These are phyloP conservation scores for Phialophora verrucosa DNA, from an alignment of 2,329 filamentous ascomycete genomes.

Conservation along the genomic window DNA sequence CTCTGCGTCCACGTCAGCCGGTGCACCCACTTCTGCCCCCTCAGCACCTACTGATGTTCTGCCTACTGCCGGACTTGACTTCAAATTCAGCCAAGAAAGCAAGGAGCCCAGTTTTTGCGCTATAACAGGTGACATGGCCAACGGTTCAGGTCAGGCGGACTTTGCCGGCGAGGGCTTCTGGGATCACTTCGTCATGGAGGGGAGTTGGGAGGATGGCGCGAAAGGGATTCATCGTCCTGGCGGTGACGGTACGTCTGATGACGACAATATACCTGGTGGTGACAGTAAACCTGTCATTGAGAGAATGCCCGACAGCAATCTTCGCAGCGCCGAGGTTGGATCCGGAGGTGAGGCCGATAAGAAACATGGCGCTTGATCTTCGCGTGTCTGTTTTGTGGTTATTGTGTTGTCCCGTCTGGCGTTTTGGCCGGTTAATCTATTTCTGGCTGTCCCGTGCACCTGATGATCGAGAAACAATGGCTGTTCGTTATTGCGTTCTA, in stretches of 20 bases:
- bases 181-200: conserved; percentile 39
- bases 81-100: conserved; percentile 35
- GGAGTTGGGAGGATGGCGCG: conserved; percentile 34
- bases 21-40: conserved; percentile 8
- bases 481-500: not conserved
- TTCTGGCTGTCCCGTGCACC: not conserved
- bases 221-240: not conserved
- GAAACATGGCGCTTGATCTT: not conserved
- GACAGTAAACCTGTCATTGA: not conserved
- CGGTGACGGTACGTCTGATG: not conserved
- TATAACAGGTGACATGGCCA: conserved; percentile 8
- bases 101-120: conserved; percentile 20
- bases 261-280: not conserved
- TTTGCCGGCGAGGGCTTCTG: conserved; percentile 38
- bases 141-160: conserved; percentile 32
- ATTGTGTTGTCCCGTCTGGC: conserved; percentile 36
- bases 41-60: conserved; percentile 10
- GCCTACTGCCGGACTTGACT: conserved; percentile 30
- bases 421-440: conserved; percentile 41
- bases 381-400: conserved; percentile 19
- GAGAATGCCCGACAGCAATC: not conserved
- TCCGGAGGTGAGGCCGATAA: not conserved
- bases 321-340: not conserved
- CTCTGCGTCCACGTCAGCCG: conserved; percentile 4
- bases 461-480: not conserved